These are phyloP conservation scores for Cordyceps farinosa DNA, from an alignment of 2,329 filamentous ascomycete species.

Conservation along the genomic window DNA sequence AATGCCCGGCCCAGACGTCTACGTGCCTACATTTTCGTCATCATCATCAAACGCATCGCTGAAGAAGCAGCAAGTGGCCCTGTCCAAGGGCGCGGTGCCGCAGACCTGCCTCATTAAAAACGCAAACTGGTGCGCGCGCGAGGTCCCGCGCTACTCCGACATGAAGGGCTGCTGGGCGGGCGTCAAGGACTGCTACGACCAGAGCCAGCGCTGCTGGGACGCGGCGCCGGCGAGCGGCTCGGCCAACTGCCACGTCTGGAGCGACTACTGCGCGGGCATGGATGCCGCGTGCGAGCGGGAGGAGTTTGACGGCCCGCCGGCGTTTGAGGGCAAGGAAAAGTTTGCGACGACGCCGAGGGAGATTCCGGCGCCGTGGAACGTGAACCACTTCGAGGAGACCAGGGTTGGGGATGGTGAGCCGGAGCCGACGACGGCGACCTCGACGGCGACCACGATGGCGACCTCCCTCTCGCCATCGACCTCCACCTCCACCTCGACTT, in stretches of 20 bases:
- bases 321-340: slow-evolving; percentile 35
- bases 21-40: slow-evolving; percentile 27
- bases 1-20: slow-evolving; percentile 55
- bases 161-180: slow-evolving; percentile 59
- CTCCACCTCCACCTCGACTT: too few species aligned
- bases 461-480: too few species aligned
- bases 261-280: slow-evolving; percentile 55
- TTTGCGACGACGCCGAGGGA: slow-evolving; percentile 30
- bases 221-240: slow-evolving; percentile 56
- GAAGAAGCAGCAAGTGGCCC: slow-evolving; percentile 20
- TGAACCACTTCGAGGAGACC: slow-evolving; percentile 24
- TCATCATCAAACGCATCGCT: not conserved
- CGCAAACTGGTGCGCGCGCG: slow-evolving; percentile 67
- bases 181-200: slow-evolving; percentile 54
- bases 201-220: slow-evolving; percentile 58
- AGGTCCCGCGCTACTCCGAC: slow-evolving; percentile 54
- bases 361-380: slow-evolving; percentile 32
- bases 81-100: slow-evolving; percentile 50
- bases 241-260: slow-evolving; percentile 59
- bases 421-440: not conserved
- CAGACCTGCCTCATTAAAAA: slow-evolving; percentile 59
- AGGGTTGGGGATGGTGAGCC: slow-evolving; percentile 9
- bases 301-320: slow-evolving; percentile 46
- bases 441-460: too few species aligned
- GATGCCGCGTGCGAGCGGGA: slow-evolving; percentile 41